These are phyloP conservation scores for Penicillium desertorum DNA, from an alignment of 495 filamentous ascomycete species.

Conservation along the genomic window DNA sequence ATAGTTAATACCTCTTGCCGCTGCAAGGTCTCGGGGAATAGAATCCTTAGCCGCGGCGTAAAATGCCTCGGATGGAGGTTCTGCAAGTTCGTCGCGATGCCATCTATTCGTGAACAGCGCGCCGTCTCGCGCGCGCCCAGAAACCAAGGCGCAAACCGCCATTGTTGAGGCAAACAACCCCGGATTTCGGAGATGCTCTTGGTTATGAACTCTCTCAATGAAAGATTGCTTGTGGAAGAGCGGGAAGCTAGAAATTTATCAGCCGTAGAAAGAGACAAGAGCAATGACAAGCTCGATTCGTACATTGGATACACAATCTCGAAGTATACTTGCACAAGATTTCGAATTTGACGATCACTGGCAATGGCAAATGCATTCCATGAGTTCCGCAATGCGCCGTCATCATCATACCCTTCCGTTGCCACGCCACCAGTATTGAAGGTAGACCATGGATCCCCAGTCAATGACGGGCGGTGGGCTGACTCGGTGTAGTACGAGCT, in stretches of 20 bases:
- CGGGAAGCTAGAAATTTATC: slow-evolving; percentile 38
- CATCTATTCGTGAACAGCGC: slow-evolving; percentile 36
- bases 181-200: slow-evolving; percentile 42
- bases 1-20: slow-evolving; percentile 41
- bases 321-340: slow-evolving; percentile 45
- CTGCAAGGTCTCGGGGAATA: slow-evolving; percentile 39
- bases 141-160: slow-evolving; percentile 49
- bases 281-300: not conserved
- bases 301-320: slow-evolving; percentile 44
- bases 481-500: slow-evolving; percentile 23
- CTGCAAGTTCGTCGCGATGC: slow-evolving; percentile 29
- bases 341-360: slow-evolving; percentile 29
- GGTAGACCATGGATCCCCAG: slow-evolving; percentile 28
- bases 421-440: slow-evolving; percentile 24
- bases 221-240: slow-evolving; percentile 49
- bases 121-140: slow-evolving; percentile 48
- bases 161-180: slow-evolving; percentile 49
- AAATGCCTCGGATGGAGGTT: slow-evolving; percentile 44
- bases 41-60: slow-evolving; percentile 45
- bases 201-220: slow-evolving; percentile 32
- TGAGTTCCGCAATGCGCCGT: slow-evolving; percentile 28
- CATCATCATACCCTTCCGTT: slow-evolving; percentile 28
- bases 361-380: slow-evolving; percentile 37
- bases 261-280: slow-evolving; percentile 4
- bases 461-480: slow-evolving; percentile 16